Base-by-base conservation (phyloP, 306 rosid species). In the Begonia fuchsioides region DNA sequence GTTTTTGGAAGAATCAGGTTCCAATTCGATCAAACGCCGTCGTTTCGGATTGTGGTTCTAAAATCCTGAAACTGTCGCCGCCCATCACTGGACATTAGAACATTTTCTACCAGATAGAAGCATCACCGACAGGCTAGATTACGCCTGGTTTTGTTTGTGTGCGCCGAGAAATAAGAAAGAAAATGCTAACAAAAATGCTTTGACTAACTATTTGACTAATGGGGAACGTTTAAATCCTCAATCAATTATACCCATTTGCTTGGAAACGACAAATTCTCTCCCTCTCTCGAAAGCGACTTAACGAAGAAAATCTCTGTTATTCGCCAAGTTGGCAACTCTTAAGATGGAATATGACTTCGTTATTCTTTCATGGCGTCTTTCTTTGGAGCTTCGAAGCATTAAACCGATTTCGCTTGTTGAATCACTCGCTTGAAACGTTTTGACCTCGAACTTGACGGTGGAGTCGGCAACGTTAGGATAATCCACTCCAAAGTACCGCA, bases 391-490 rank as follows among this genome's bases (percentile, higher is more conserved):
- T 6, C 35, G 35, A 26, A 41, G 45, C 45, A 10, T 46, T 55
- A 10, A 12, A 4, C 16, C 53, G 17, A 59, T 11, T 49, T 49
- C 38, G 11, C 44, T 43, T 38, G 10, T 8, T 45, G 16, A 45
- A 10, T 44, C 52, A 20, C 5, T 20, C 32, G 32, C 32, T 20
- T 19, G 26, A 19, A 19, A 19, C 26, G 26, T 3, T 3, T 19
- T 20, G 41, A 40, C 44, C 13, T 51, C 50, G 43, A 38, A 18
- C 43, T 49, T 38, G 50, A 49, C 6, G 6, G 82, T 86, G 96
- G 87, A 58, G 43, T 72, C 74, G 43, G 71, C 80, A 9, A 53
- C 59, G 61, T 52, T 67, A 58, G 69, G 64, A 46, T 81, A 50
- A 15, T 54, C 52, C 55, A 32, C 59, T 53, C 65, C 72, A 57